Evolutionary conservation across 768 basidiomycete genomes (phyloP), one percentile per base, ranked within the genome.

Genomic region (Trametes maxima): DNA sequence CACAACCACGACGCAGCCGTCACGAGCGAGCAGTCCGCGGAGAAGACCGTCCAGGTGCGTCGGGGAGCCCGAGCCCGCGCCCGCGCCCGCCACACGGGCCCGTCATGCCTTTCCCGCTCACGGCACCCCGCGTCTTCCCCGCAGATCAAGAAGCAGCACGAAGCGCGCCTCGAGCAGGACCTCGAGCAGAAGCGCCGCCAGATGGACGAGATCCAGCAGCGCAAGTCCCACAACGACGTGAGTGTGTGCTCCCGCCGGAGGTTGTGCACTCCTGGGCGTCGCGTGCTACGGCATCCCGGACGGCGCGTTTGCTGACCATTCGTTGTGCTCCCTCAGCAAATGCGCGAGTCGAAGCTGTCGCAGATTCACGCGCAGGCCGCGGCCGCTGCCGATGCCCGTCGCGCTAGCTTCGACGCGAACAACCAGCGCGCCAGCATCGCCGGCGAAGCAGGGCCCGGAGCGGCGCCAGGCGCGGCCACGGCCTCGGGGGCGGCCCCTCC

Each of bases 1-100:
- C 80, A 84, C 62, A 70, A 76, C 19, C 85, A 86, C 62, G 80
- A 87, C 22, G 67, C 76, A 17, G 81, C 84, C 2, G 56, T 81
- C 19, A 71, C 80, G 16, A 68, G 77, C 49, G 69, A 79, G 22
- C 74, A 75, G 55, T 76, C 69, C 45, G 80, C 81, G 0, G 76
- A 79, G 64, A 76, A 78, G 39, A 76, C 79, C 28, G 71, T 79
- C 19, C 73, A 81, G 73, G 85, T 79, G 63, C 40, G 74, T 60
- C 10, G 46, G 12, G 11, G 14, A 16, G 25, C 28, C n/a, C n/a
- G n/a, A n/a, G n/a, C n/a, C n/a, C n/a, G n/a, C n/a, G n/a, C n/a
- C 24, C 46, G 22, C 14, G n/a, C 42, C 45, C 5, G 14, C 14
- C 51, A 11, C 37, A 22, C 22, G 21, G 24, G 46, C 12, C 35